Evolutionary conservation across 2,329 filamentous ascomycete species (phyloP), one percentile per base, ranked within the genome.

Genomic region (Botrytis fragariae): DNA sequence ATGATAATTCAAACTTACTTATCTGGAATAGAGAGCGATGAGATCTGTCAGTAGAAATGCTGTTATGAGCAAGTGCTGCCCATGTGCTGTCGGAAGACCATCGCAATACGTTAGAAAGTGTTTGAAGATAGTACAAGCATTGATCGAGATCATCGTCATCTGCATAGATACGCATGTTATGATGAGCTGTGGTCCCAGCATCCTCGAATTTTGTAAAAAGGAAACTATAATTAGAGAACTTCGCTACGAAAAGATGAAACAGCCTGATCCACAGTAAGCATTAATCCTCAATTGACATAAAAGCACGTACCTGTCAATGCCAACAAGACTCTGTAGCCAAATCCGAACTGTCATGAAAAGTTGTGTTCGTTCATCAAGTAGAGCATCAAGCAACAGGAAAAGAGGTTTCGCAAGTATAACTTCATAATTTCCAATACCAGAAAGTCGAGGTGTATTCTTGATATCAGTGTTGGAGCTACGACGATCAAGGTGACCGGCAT

Each of bases 381-480:
- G 84, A 1, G 91, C 87, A 81, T 98, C 95, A 39, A 98, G 85
- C 75, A 97, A 87, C 18, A 97, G 83, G 75, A 98, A 92, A 29
- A 97, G 82, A 1, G 95, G 95, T 68, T 94, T 89, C 9, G 91
- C 91, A 59, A 98, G 86, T 84, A 97, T 91, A 9, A 91, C 84
- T 77, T 93, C 89, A 79, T 91, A 93, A 76, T 91, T 85, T 42
- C 89, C 88, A 79, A 85, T 85, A 10, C 89, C 89, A 12, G 82
- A 87, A 76, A 87, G 84, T 39, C 87, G 84, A 22, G 82, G 81
- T 14, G 79, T 79, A 7, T 80, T 76, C 63, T 78, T 81, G 54
- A 74, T 77, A 54, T 82, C 83, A 74, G 72, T 81, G 72, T 76
- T 81, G 45, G 84, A 84, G 1, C 83, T 82, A 74, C 86, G 83